These are phyloP conservation scores for Phytophthora ramorum DNA, from an alignment of 352 stramenopile species.

Conservation along the genomic window DNA sequence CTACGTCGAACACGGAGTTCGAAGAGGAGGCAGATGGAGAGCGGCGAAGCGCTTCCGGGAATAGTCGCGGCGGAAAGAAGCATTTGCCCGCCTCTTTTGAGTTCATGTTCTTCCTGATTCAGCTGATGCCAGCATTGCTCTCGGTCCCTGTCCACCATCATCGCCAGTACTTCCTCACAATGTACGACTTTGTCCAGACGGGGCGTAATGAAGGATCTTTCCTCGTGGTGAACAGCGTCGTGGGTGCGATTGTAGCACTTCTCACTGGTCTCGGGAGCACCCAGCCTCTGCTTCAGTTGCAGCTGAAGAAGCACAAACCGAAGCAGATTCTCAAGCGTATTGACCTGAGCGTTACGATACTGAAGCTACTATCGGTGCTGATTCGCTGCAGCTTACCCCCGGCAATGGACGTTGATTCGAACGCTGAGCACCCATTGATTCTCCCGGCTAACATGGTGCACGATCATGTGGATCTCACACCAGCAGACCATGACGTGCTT, in stretches of 20 bases:
- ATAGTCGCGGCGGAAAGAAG: constrained; percentile 27
- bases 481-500: constrained; percentile 66
- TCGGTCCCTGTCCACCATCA: constrained; percentile 74
- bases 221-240: constrained; percentile 83
- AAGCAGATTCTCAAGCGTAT: constrained; percentile 82
- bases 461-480: constrained; percentile 71
- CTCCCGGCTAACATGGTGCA: constrained; percentile 73
- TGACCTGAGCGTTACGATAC: constrained; percentile 68
- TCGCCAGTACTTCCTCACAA: constrained; percentile 75
- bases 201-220: constrained; percentile 87
- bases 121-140: constrained; percentile 79
- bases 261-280: constrained; percentile 64
- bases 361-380: constrained; percentile 80
- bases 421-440: constrained; percentile 35
- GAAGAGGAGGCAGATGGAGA: constrained; percentile 42
- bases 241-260: constrained; percentile 75
- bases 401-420: constrained; percentile 63
- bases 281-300: constrained; percentile 66
- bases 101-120: constrained; percentile 83
- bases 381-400: constrained; percentile 75
- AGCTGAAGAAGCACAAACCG: constrained; percentile 76
- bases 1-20: constrained; percentile 58
- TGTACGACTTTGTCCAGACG: constrained; percentile 81
- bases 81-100: constrained; percentile 77
- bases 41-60: background rate